Evolutionary conservation across 2,329 filamentous ascomycete genomes (phyloP).

Genomic region (Trichophyton verrucosum): DNA sequence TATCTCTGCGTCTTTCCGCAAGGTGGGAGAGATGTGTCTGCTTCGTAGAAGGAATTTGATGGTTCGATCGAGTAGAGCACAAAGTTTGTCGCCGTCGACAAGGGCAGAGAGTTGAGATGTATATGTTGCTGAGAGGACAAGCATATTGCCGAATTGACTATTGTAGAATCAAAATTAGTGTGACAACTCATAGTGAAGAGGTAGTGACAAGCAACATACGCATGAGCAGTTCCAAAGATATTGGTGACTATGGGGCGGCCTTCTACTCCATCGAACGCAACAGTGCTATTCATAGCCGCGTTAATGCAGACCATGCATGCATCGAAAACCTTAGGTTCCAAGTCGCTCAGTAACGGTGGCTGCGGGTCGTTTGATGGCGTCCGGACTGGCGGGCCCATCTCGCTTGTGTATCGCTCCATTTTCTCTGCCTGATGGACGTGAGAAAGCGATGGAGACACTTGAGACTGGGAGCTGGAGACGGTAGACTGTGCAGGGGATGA

Average conservation of each 20-base stretch:
- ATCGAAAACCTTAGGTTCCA: slow-evolving; percentile 38
- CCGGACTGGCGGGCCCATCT: slow-evolving; percentile 23
- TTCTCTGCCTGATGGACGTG: slow-evolving; percentile 20
- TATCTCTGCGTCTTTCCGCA: slow-evolving; percentile 62
- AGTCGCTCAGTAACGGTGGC: slow-evolving; percentile 21
- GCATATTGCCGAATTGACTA: slow-evolving; percentile 92
- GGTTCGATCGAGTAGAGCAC: slow-evolving; percentile 55
- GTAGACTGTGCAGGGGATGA: slow-evolving; percentile 24
- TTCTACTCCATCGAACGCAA: slow-evolving; percentile 57
- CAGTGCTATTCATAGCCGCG: slow-evolving; percentile 72
- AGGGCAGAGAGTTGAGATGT: slow-evolving; percentile 51
- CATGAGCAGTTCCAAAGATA: slow-evolving; percentile 87
- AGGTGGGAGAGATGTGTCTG: slow-evolving; percentile 59
- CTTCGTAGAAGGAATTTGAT: slow-evolving; percentile 63
- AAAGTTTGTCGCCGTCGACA: slow-evolving; percentile 45
- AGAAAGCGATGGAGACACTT: slow-evolving; percentile 26
- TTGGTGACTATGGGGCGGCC: slow-evolving; percentile 79
- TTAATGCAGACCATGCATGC: slow-evolving; percentile 52
- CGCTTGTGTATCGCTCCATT: slow-evolving; percentile 21
- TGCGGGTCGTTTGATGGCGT: slow-evolving; percentile 11
- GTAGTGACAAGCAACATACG: slow-evolving; percentile 49
- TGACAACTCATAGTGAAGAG: slow-evolving; percentile 10
- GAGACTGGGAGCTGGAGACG: slow-evolving; percentile 20
- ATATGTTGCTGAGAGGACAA: slow-evolving; percentile 76
- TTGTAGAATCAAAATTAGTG: neutral